Evolutionary conservation across 768 basidiomycete genomes (phyloP), one percentile per base, ranked within the genome.

Genomic region (Butyriboletus loyo): DNA sequence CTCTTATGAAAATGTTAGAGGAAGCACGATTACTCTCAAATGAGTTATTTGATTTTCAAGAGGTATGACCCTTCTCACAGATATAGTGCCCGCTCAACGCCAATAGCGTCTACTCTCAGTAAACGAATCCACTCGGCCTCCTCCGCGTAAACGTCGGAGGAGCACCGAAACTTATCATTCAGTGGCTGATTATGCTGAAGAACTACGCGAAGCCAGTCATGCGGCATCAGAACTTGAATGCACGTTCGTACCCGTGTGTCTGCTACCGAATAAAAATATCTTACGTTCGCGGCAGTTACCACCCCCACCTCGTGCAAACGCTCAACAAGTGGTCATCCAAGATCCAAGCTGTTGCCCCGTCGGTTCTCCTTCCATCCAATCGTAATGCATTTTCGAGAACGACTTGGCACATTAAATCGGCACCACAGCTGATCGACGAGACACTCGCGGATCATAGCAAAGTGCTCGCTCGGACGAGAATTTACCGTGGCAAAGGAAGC

Each of bases 281-380:
- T 56, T 39, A 56, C 38, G 28, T 49, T 46, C 25, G 49, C 14
- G 6, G 11, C 53, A 76, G 78, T 46, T 78, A 88, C 44, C 92
- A 94, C 65, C 80, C 85, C 3, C 77, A 87, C 55, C 77, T 88
- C 13, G 66, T 92, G 38, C 83, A 85, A 54, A 94, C 90, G 2
- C 78, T 99, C 24, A 75, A 80, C 35, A 98, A 98, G 70, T 99
- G 97, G 97, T 97, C 93, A 10, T 78, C 86, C 24, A 99, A 98
- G 74, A 89, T 98, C 35, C 90, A 94, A 63, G 90, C 95, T 1
- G 94, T 97, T 6, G 83, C 93, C 2, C 86, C 92, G 11, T 84
- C 86, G 7, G 85, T 79, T 37, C 81, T 90, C 13, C 75, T 85
- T 6, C 84, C 86, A 38, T 82, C 80, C 13, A 87, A 82, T 58